Conservation (phyloP, 257 asterid genomes). For the Ehretia macrophylla region DNA sequence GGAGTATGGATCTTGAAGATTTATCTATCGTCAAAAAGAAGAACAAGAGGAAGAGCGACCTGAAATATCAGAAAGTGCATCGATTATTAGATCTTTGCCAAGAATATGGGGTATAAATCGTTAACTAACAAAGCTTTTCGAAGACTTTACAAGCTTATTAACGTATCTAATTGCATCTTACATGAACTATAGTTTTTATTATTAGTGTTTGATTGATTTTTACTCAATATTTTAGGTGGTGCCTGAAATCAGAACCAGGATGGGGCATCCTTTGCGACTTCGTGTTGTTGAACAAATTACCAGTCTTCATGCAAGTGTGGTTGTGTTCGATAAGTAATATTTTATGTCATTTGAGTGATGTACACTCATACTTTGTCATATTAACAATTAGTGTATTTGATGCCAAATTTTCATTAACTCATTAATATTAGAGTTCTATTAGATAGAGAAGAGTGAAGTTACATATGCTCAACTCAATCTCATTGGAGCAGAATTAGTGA, state of each 20-base stretch:
- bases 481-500: too few species aligned
- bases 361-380: neutral
- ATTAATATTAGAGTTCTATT: too few species aligned
- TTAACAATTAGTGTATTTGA: too few species aligned
- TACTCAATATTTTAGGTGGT: conserved; percentile 42
- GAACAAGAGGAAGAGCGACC: conserved; percentile 41
- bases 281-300: conserved; percentile 51
- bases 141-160: too few species aligned
- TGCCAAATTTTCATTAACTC: too few species aligned
- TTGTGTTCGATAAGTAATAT: conserved; percentile 59
- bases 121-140: too few species aligned
- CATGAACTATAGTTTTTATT: too few species aligned
- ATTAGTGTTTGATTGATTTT: too few species aligned
- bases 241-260: conserved; percentile 54
- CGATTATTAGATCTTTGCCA: conserved; percentile 44
- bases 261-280: conserved; percentile 58
- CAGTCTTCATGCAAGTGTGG: conserved; percentile 51
- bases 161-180: too few species aligned
- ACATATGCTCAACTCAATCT: too few species aligned
- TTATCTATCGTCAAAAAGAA: conserved; percentile 24
- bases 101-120: conserved; percentile 58
- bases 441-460: too few species aligned
- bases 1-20: conserved; percentile 44
- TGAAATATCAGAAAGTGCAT: conserved; percentile 51
- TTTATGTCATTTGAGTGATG: neutral